Conservation (phyloP, 2,329 filamentous ascomycete genomes). For the Paradendryphiella salina region DNA sequence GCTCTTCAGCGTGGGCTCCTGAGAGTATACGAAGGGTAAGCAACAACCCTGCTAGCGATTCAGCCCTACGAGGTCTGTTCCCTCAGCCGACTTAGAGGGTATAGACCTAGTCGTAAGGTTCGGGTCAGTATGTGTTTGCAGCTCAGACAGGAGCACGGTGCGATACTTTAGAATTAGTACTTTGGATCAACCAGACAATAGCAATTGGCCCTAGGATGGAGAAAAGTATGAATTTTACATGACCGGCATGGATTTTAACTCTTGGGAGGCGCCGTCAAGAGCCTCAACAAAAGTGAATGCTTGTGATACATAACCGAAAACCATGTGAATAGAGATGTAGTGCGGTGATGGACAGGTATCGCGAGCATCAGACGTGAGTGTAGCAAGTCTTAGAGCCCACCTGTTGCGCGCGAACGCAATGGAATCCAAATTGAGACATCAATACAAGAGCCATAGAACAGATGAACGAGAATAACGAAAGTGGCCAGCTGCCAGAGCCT, state of each 20-base stretch:
- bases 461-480: not conserved
- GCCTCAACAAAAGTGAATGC: not conserved
- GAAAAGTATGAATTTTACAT: not conserved
- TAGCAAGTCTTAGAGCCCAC: not conserved
- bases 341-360: not conserved
- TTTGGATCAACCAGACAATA: not conserved
- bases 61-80: no score
- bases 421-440: not conserved
- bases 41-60: no score
- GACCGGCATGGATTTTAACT: conserved; percentile 3
- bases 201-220: not conserved
- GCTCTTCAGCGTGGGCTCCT: no score
- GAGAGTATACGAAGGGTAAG: no score
- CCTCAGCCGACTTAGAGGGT: no score
- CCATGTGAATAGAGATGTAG: not conserved
- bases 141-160: no score
- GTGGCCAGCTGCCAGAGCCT: not conserved
- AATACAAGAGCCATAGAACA: not conserved
- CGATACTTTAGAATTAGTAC: not conserved
- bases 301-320: not conserved
- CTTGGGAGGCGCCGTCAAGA: not conserved
- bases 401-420: not conserved
- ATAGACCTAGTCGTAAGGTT: no score
- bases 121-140: no score
- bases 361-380: no score